phyloP scores from a whole-genome alignment of 306 rosid genomes.

The Comarum palustre region DNA sequence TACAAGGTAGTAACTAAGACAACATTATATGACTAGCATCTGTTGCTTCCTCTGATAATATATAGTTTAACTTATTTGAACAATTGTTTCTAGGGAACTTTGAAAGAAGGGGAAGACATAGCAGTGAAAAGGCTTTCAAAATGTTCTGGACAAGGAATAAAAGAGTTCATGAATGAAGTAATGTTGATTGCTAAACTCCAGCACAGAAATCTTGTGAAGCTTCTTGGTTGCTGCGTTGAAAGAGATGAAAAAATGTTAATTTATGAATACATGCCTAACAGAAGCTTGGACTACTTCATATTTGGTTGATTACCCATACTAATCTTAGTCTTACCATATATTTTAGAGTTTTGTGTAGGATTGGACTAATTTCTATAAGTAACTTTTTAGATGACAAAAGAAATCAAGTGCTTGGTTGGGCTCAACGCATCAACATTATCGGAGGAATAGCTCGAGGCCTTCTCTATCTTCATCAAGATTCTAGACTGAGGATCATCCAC shows the following conservation, averaged over 20 bases:
- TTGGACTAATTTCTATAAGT: background rate
- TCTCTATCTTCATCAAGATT: conserved; percentile 25
- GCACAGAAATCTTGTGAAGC: conserved; percentile 55
- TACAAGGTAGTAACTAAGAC: conserved; percentile 26
- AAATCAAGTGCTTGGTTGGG: conserved; percentile 6
- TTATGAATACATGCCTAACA: conserved; percentile 56
- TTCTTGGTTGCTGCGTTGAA: conserved; percentile 54
- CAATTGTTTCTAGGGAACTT: conserved; percentile 35
- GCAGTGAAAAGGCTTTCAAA: conserved; percentile 59
- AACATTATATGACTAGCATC: background rate
- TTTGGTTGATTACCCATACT: conserved; percentile 39
- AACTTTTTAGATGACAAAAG: background rate
- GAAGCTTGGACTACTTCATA: conserved; percentile 55
- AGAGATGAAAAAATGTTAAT: conserved; percentile 43
- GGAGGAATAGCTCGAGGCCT: conserved; percentile 28
- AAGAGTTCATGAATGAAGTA: conserved; percentile 60
- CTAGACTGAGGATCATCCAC: conserved; percentile 45
- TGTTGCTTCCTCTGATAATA: background rate
- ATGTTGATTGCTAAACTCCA: conserved; percentile 53
- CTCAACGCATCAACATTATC: conserved; percentile 8
- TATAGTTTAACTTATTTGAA: background rate
- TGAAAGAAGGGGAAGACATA: conserved; percentile 40
- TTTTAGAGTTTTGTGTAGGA: background rate
- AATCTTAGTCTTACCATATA: background rate
- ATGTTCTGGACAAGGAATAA: conserved; percentile 45